phyloP scores from a whole-genome alignment of 2,329 filamentous ascomycete species.

The Venturia aucupariae region DNA sequence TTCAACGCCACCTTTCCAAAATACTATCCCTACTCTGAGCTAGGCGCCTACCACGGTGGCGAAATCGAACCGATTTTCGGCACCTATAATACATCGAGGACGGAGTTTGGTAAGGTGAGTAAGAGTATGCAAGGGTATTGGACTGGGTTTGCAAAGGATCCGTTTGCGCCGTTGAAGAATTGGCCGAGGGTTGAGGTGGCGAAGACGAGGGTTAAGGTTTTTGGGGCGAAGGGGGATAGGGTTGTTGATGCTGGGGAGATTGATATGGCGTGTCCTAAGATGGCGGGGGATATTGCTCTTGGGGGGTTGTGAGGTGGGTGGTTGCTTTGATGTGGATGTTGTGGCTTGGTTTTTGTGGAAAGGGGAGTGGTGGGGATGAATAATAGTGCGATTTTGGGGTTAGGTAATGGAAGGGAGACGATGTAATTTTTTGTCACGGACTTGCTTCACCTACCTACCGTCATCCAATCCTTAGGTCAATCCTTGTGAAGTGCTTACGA shows the following conservation, averaged over 20 bases:
- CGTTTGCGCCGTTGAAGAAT: not conserved
- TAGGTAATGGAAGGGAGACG: too few relatives aligned
- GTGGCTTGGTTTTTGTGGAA: too few relatives aligned
- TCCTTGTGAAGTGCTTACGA: too few relatives aligned
- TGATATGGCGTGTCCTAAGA: not conserved
- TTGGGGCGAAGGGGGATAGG: not conserved
- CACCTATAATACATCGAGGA: not conserved
- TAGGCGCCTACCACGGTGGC: conserved; percentile 26
- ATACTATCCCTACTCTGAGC: conserved; percentile 17
- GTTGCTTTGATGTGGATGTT: too few relatives aligned
- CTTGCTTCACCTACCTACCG: too few relatives aligned
- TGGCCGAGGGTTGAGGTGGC: not conserved
- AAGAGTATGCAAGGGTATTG: conserved; percentile 11
- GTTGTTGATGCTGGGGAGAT: not conserved
- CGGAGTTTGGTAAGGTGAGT: conserved; percentile 4
- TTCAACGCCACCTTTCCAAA: conserved; percentile 26
- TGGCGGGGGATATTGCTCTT: not conserved
- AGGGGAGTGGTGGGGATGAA: too few relatives aligned
- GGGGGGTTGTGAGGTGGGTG: not conserved
- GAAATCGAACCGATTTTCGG: conserved; percentile 22
- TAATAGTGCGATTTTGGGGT: too few relatives aligned
- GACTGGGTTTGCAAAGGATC: conserved; percentile 2
- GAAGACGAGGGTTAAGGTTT: not conserved
- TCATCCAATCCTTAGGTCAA: too few relatives aligned
- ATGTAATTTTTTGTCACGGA: too few relatives aligned